A percentile compares a stretch with the other conserved stretches of the same genome.
Evolutionary conservation across 768 basidiomycete species (phyloP).

Genomic region (Naganishia onofrii): DNA sequence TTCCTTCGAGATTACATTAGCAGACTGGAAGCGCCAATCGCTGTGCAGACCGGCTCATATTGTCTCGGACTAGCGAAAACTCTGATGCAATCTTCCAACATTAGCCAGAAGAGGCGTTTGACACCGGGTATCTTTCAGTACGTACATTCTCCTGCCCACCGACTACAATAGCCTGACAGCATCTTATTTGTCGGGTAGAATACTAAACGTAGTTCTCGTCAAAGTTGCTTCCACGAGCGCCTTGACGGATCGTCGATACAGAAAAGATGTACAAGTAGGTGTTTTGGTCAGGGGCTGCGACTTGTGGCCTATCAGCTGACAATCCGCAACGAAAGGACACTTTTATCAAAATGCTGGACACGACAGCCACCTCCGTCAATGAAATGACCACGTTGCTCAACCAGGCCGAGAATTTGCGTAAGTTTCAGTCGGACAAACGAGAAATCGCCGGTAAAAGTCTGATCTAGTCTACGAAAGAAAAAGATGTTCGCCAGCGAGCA

Average conservation of each 20-base stretch:
- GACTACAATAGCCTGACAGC: slow-evolving; percentile 58
- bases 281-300: background rate
- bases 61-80: background rate
- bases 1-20: slow-evolving; percentile 84
- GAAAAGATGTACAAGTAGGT: slow-evolving; percentile 79
- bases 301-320: background rate
- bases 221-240: slow-evolving; percentile 69
- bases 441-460: background rate
- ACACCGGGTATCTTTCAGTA: slow-evolving; percentile 19
- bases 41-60: slow-evolving; percentile 62
- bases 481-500: background rate
- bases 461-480: background rate
- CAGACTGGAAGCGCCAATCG: slow-evolving; percentile 82
- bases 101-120: background rate
- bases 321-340: slow-evolving; percentile 8
- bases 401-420: background rate
- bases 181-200: slow-evolving; percentile 75
- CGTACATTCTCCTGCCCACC: slow-evolving; percentile 52
- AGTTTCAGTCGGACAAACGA: background rate
- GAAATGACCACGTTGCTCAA: background rate
- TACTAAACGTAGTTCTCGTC: slow-evolving; percentile 46
- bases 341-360: slow-evolving; percentile 7
- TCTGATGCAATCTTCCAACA: slow-evolving; percentile 10
- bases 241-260: slow-evolving; percentile 79
- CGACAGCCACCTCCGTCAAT: background rate